Evolutionary conservation across 2,329 filamentous ascomycete genomes (phyloP), one percentile per base, ranked within the genome.

Genomic region (Colletotrichum liriopes): DNA sequence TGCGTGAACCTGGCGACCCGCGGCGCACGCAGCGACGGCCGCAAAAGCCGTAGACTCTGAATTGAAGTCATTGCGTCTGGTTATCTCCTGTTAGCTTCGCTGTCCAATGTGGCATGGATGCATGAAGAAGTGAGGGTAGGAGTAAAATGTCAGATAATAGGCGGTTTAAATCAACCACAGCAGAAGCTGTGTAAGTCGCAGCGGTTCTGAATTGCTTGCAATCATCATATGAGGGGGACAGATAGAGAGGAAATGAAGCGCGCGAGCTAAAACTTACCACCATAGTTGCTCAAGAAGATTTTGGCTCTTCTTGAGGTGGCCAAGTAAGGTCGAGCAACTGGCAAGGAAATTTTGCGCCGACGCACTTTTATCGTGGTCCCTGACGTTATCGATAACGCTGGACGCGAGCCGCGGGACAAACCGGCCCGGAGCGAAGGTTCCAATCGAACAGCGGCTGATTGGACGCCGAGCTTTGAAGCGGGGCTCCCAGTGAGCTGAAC

Each of bases 121-220:
- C 54, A 74, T 62, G 55, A 59, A 62, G 64, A 65, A 37, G 70
- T 67, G 59, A 51, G 56, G 26, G 74, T 72, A 65, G 71, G 45
- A 45, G 43, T 65, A 37, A 26, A n/a, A 54, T 67, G 49, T 84
- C 83, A 85, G 83, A 77, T 45, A 77, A 78, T 79, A 78, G 84
- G 82, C 81, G 78, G 76, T 79, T 84, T 81, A 79, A 63, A 83
- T 85, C 84, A 84, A 74, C 54, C 82, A 82, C 83, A 82, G 82
- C 80, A 80, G 39, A 64, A 81, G 80, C 82, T 80, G 82, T 80
- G 81, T 86, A 83, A 85, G 84, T 83, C 84, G 84, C 84, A 86
- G 84, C 84, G 84, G 84, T 86, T 85, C 84, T 86, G 82, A 84
- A 64, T 64, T 73, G 74, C 73, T 76, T 76, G 74, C 67, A 73